phyloP scores from a whole-genome alignment of 75 land plant species.

The Picea sitchensis region DNA sequence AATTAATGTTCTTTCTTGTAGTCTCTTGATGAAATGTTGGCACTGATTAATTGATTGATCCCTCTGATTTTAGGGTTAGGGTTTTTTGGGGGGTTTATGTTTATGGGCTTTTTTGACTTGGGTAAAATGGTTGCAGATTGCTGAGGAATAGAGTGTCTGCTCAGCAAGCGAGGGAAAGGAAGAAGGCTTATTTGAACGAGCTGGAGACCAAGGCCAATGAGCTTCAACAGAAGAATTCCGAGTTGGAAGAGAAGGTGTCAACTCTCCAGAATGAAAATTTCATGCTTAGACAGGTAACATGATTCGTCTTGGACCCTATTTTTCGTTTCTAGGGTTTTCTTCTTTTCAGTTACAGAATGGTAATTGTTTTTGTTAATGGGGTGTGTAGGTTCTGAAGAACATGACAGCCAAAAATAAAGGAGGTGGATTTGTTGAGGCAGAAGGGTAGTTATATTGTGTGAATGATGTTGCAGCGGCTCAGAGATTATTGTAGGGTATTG shows the following conservation, averaged over 20 bases:
- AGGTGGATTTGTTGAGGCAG: neutral
- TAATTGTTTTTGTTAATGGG: neutral
- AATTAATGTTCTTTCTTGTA: neutral
- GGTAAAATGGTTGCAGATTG: conserved; percentile 18
- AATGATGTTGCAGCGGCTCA: too few relatives aligned
- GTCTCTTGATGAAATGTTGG: too few relatives aligned
- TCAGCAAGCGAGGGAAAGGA: conserved; percentile 63
- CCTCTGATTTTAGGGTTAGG: too few relatives aligned
- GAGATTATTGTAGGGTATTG: too few relatives aligned
- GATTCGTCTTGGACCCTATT: neutral
- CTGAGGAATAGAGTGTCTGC: conserved; percentile 65
- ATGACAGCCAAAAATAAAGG: neutral
- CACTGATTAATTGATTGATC: too few relatives aligned
- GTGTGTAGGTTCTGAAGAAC: conserved; percentile 7
- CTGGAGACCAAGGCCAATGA: conserved; percentile 45
- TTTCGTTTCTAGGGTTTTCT: neutral
- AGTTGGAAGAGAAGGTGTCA: conserved; percentile 49
- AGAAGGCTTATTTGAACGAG: conserved; percentile 57
- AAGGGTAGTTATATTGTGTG: too few relatives aligned
- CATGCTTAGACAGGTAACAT: conserved; percentile 51
- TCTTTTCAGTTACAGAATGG: neutral
- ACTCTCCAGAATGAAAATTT: conserved; percentile 49
- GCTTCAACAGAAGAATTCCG: conserved; percentile 36
- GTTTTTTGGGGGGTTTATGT: too few relatives aligned
- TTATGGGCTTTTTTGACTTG: too few relatives aligned